phyloP scores from a whole-genome alignment of 1,284 basidiomycete species.

The Sphaerobolus stellatus region DNA sequence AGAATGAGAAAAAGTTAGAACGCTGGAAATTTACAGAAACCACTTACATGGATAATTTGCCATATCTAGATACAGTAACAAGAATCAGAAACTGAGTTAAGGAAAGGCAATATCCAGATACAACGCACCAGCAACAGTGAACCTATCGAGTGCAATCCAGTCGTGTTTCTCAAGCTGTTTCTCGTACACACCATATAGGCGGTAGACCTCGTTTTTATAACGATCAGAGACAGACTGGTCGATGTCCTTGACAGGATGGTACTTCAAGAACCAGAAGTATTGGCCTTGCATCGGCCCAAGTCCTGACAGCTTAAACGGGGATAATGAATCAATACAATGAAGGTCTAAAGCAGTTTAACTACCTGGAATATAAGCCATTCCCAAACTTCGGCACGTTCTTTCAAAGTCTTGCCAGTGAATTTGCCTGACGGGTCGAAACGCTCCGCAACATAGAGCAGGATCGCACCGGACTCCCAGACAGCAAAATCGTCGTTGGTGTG shows the following conservation, averaged over 20 bases:
- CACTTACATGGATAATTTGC: constrained; percentile 5
- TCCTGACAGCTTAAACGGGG: constrained; percentile 7
- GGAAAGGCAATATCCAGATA: background rate
- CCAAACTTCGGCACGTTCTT: constrained; percentile 17
- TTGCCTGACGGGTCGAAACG: constrained; percentile 28
- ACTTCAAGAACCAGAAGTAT: constrained; percentile 25
- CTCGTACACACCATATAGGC: constrained; percentile 33
- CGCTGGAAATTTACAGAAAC: background rate
- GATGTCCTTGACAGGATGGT: constrained; percentile 21
- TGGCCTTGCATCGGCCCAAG: constrained; percentile 15
- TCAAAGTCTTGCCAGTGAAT: constrained; percentile 14
- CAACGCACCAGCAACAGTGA: constrained; percentile 4
- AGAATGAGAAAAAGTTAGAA: background rate
- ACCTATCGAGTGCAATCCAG: constrained; percentile 13
- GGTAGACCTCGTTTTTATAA: constrained; percentile 31
- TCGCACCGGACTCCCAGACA: constrained; percentile 35
- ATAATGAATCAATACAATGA: background rate
- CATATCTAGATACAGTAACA: constrained; percentile 2
- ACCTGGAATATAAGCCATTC: constrained; percentile 18
- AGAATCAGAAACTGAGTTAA: background rate
- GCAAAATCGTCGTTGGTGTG: constrained; percentile 32
- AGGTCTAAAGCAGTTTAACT: background rate
- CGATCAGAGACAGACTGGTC: constrained; percentile 28
- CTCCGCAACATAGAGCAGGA: constrained; percentile 32
- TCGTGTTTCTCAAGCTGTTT: constrained; percentile 18